Conservation (phyloP, 306 rosid genomes). For the Senna tora region DNA sequence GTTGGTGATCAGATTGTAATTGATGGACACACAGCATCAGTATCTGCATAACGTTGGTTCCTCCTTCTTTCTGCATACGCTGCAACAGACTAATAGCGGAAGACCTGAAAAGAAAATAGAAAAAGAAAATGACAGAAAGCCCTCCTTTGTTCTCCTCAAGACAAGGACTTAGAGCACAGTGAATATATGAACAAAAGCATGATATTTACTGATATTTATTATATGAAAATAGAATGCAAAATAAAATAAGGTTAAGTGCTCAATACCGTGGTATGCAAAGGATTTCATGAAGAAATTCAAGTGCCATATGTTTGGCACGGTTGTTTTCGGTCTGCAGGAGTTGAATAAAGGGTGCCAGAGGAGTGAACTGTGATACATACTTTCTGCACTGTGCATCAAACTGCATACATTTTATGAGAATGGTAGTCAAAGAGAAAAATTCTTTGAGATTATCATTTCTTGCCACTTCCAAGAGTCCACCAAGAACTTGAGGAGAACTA, state of each 20-base stretch:
- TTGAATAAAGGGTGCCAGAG: conserved; percentile 62
- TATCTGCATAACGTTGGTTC: conserved; percentile 52
- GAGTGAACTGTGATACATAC: conserved; percentile 64
- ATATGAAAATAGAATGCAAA: conserved; percentile 11
- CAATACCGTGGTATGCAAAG: conserved; percentile 75
- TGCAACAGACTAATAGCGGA: conserved; percentile 65
- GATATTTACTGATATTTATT: background rate
- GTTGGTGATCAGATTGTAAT: conserved; percentile 65
- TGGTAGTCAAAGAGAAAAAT: conserved; percentile 64
- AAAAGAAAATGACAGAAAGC: conserved; percentile 14
- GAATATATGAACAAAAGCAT: conserved; percentile 21
- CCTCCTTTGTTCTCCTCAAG: conserved; percentile 32
- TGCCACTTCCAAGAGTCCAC: conserved; percentile 68
- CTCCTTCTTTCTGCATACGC: conserved; percentile 61
- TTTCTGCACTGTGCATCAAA: conserved; percentile 67
- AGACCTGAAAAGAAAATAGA: conserved; percentile 49
- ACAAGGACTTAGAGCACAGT: conserved; percentile 16
- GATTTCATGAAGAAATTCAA: conserved; percentile 72
- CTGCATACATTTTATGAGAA: conserved; percentile 75
- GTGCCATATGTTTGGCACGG: conserved; percentile 60
- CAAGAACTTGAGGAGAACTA: conserved; percentile 70
- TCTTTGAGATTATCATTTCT: conserved; percentile 62
- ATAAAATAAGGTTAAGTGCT: conserved; percentile 30
- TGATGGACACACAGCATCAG: conserved; percentile 60
- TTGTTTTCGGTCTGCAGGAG: conserved; percentile 58